phyloP scores from a whole-genome alignment of 176 grass and related monocot genomes.

The Zea mays region Zm-B73-REFERENCE-NAM-5.0 NC_050097.1:6827001-6827500 shows the following conservation, averaged over 20 bases:
- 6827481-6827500: slow-evolving; percentile 40
- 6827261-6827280: slow-evolving; percentile 26
- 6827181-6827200: slow-evolving; percentile 42
- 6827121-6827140: slow-evolving; percentile 49
- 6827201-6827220: slow-evolving; percentile 15
- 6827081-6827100: slow-evolving; percentile 53
- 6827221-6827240: slow-evolving; percentile 46
- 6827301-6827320: slow-evolving; percentile 61
- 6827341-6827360: slow-evolving; percentile 67
- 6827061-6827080: slow-evolving; percentile 45
- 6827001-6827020: not conserved
- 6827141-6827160: slow-evolving; percentile 40
- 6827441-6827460: not conserved
- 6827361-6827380: slow-evolving; percentile 41
- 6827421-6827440: not conserved
- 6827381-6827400: slow-evolving; percentile 43
- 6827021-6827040: not conserved
- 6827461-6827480: slow-evolving; percentile 19
- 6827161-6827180: slow-evolving; percentile 44
- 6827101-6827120: slow-evolving; percentile 57
- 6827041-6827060: slow-evolving; percentile 7
- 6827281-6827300: slow-evolving; percentile 42
- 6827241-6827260: slow-evolving; percentile 41
- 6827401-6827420: slow-evolving; percentile 16
- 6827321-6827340: slow-evolving; percentile 83